A percentile compares a stretch with the other conserved stretches of the same genome.
Conservation (phyloP, 1,284 basidiomycete genomes). For the Trichosporon sp. region DNA sequence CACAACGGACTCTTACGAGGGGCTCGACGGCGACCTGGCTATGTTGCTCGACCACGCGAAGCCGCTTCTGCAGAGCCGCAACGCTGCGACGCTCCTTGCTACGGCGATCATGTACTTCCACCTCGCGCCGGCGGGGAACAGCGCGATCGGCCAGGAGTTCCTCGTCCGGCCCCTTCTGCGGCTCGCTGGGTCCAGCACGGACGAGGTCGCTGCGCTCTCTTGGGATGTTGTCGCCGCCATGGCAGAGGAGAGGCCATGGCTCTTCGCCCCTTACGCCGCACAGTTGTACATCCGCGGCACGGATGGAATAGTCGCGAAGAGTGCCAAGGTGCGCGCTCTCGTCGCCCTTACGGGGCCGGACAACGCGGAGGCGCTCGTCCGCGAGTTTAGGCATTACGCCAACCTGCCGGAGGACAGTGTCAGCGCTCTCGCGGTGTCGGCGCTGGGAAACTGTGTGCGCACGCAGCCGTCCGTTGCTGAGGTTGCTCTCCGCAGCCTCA, state of each 20-base stretch:
- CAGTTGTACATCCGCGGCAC: conserved; percentile 70
- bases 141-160: conserved; percentile 43
- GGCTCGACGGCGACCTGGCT: conserved; percentile 68
- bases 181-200: conserved; percentile 54
- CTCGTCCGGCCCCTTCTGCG: conserved; percentile 50
- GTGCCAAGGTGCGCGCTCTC: conserved; percentile 72
- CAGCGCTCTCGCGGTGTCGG: conserved; percentile 71
- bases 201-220: conserved; percentile 71
- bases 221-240: conserved; percentile 71
- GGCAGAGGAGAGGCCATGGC: conserved; percentile 64
- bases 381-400: conserved; percentile 82
- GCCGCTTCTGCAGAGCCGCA: conserved; percentile 78
- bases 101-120: conserved; percentile 74
- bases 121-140: conserved; percentile 62
- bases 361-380: conserved; percentile 69
- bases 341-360: conserved; percentile 66
- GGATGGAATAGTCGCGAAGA: conserved; percentile 69
- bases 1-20: conserved; percentile 60
- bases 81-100: conserved; percentile 80
- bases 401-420: conserved; percentile 71
- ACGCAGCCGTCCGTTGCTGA: conserved; percentile 65
- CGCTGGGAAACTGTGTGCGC: conserved; percentile 74
- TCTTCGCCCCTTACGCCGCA: conserved; percentile 65
- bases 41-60: conserved; percentile 73
- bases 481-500: conserved; percentile 72